A percentile compares a stretch with the other conserved stretches of the same genome.
Conservation (phyloP, 2,329 filamentous ascomycete genomes). For the Pseudopithomyces maydicus region DNA sequence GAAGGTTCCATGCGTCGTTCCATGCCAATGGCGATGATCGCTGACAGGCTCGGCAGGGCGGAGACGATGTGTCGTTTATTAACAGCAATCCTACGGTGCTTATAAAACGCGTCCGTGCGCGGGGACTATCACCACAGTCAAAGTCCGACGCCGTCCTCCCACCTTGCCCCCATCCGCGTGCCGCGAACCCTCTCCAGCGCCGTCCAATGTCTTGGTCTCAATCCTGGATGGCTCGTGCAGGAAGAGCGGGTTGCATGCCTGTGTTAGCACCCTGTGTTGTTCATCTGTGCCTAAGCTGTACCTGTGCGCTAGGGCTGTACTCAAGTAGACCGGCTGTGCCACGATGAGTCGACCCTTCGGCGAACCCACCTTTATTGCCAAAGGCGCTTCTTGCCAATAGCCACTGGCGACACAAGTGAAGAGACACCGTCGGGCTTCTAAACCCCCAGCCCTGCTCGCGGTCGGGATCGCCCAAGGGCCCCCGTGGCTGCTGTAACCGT, state of each 20-base stretch:
- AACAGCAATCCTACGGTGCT: conserved; percentile 28
- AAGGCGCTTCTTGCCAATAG: conserved; percentile 11
- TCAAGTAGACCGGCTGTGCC: conserved; percentile 6
- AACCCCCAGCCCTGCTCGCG: conserved; percentile 5
- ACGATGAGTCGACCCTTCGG: conserved; percentile 14
- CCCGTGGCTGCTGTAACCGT: conserved; percentile 11
- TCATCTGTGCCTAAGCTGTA: conserved; percentile 5
- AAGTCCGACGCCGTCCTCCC: conserved; percentile 22
- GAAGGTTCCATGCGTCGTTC: conserved; percentile 3
- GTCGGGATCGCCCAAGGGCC: conserved; percentile 10
- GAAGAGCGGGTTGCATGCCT: background rate
- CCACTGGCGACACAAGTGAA: conserved; percentile 12
- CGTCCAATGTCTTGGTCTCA: conserved; percentile 7
- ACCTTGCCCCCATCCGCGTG: background rate
- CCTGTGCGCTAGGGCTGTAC: conserved; percentile 8
- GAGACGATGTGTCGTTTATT: conserved; percentile 15
- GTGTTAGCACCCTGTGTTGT: background rate
- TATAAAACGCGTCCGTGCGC: conserved; percentile 22
- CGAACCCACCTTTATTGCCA: conserved; percentile 1
- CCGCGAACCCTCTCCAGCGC: conserved; percentile 7
- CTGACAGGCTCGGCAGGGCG: conserved; percentile 5
- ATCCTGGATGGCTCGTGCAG: background rate
- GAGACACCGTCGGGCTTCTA: conserved; percentile 8
- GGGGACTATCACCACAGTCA: conserved; percentile 24
- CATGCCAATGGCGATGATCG: background rate